Percentiles rank a stretch among this genome's conserved stretches.
phyloP scores from a whole-genome alignment of 371 early-diverging fungal species.

The Mortierella sp. region DNA sequence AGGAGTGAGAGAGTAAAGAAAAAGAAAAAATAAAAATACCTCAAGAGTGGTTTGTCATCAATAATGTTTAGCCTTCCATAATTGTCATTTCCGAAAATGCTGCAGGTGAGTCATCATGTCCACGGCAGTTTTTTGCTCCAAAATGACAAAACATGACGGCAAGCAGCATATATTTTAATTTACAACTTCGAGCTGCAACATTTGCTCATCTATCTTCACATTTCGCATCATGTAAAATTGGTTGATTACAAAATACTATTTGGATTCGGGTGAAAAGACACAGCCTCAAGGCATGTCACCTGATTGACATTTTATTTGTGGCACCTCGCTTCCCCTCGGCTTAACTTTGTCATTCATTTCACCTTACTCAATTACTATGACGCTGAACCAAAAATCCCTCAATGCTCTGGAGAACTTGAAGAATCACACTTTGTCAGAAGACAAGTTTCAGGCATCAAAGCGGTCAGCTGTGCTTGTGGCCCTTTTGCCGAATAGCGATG shows the following conservation, averaged over 20 bases:
- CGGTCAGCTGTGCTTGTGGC: constrained; percentile 43
- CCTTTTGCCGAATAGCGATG: constrained; percentile 25
- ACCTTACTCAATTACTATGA: constrained; percentile 3
- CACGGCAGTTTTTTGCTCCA: no score
- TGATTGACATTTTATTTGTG: no score
- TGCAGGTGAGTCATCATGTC: neutral
- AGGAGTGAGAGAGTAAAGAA: neutral
- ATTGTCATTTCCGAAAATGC: constrained; percentile 3
- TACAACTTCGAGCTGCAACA: no score
- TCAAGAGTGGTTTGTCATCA: neutral
- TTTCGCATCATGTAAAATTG: no score
- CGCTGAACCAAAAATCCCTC: constrained; percentile 30
- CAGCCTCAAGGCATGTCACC: no score
- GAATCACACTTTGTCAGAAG: constrained; percentile 8
- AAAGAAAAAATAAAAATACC: neutral
- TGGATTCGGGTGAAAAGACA: no score
- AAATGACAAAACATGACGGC: no score
- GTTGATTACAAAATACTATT: no score
- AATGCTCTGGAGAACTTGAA: constrained; percentile 20
- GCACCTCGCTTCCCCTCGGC: neutral
- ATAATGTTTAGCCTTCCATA: neutral
- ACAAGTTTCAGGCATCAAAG: constrained; percentile 23
- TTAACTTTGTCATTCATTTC: neutral
- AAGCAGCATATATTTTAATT: no score
- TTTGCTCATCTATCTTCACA: no score